phyloP scores from a whole-genome alignment of 73 alveolate genomes.

The Symbiodinium natans region DNA sequence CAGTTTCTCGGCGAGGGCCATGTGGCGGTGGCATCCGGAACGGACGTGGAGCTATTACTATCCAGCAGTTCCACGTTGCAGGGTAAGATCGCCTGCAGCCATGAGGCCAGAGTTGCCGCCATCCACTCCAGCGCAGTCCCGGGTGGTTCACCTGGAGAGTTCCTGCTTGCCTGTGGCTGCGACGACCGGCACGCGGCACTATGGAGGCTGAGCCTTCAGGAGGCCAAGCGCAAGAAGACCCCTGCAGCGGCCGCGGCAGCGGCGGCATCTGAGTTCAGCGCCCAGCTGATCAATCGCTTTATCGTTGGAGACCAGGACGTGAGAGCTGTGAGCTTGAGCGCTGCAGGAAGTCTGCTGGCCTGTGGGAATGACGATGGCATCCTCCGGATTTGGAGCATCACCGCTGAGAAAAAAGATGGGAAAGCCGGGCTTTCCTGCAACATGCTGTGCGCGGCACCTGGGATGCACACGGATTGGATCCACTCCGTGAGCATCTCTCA shows the following conservation, averaged over 20 bases:
- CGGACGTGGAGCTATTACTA: neutral
- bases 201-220: constrained; percentile 16
- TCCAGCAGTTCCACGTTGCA: neutral
- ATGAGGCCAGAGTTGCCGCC: neutral
- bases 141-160: constrained; percentile 1
- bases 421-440: neutral
- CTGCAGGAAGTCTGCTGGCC: constrained; percentile 22
- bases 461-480: constrained; percentile 64
- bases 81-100: neutral
- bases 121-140: constrained; percentile 6
- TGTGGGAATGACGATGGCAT: constrained; percentile 51
- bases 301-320: constrained; percentile 75
- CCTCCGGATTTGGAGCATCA: constrained; percentile 23
- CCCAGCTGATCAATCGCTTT: neutral
- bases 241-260: no score
- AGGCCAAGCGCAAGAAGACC: neutral
- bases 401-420: neutral
- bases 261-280: constrained; percentile 10
- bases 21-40: constrained; percentile 19
- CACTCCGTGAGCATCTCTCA: constrained; percentile 53
- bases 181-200: constrained; percentile 50
- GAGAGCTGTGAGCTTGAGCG: constrained; percentile 45
- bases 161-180: constrained; percentile 76
- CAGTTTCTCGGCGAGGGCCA: constrained; percentile 1
- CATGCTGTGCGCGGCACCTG: constrained; percentile 23